A percentile compares a stretch with the other conserved stretches of the same genome.
These are phyloP conservation scores for Trichoderma atroviride DNA, from an alignment of 2,329 filamentous ascomycete species.

Conservation along the genomic window DNA sequence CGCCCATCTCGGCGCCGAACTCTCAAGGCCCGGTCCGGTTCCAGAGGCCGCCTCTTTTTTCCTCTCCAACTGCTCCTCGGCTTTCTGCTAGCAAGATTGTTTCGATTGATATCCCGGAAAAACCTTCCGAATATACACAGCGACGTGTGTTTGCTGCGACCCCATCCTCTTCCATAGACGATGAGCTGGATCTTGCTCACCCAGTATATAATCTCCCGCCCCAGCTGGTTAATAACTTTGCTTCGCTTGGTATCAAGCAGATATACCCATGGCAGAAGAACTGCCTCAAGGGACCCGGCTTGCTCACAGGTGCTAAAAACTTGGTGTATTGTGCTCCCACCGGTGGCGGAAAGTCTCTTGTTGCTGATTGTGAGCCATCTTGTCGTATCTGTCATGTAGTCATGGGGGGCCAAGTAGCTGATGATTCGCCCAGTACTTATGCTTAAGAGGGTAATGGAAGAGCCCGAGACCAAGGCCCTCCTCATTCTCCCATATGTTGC, in stretches of 20 bases:
- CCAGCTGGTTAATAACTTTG: conserved; percentile 65
- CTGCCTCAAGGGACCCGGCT: conserved; percentile 68
- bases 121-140: conserved; percentile 59
- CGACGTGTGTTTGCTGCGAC: conserved; percentile 55
- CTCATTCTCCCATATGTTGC: conserved; percentile 77
- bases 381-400: background rate
- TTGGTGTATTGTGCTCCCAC: conserved; percentile 81
- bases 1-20: conserved; percentile 7
- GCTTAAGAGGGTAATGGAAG: conserved; percentile 69
- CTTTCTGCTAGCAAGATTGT: conserved; percentile 52
- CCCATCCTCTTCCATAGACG: conserved; percentile 54
- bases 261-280: conserved; percentile 82
- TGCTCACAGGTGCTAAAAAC: conserved; percentile 67
- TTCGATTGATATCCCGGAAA: conserved; percentile 30
- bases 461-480: conserved; percentile 67
- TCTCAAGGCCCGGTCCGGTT: conserved; percentile 35
- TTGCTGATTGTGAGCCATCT: conserved; percentile 57
- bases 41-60: conserved; percentile 40
- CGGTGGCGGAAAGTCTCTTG: conserved; percentile 75
- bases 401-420: conserved; percentile 25
- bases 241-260: conserved; percentile 65
- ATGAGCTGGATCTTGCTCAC: conserved; percentile 64
- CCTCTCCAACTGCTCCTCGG: conserved; percentile 37
- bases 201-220: conserved; percentile 64
- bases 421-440: conserved; percentile 59